A percentile compares a stretch with the other conserved stretches of the same genome.
phyloP scores from a whole-genome alignment of 305 asterid genomes.

The Ilex paraguariensis region DNA sequence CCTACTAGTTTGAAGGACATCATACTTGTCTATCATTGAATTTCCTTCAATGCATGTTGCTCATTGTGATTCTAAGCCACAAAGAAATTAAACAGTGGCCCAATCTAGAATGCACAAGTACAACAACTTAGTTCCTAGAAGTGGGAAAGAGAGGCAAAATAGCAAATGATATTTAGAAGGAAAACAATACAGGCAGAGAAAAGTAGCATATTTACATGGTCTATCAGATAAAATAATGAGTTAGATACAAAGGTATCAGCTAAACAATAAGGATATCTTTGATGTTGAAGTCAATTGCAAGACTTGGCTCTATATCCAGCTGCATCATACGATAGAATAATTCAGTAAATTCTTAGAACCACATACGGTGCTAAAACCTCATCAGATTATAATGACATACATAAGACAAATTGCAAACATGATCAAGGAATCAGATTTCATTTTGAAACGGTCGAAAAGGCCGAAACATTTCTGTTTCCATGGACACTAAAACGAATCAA shows the following conservation, averaged over 20 bases:
- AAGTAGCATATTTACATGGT: not conserved
- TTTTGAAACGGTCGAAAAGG: too few relatives aligned
- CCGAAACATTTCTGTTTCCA: too few relatives aligned
- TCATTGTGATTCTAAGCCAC: too few relatives aligned
- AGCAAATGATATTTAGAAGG: not conserved
- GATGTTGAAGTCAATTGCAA: constrained; percentile 78
- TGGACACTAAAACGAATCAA: too few relatives aligned
- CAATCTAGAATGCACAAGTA: too few relatives aligned
- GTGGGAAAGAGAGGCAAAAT: not conserved
- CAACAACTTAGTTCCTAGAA: not conserved
- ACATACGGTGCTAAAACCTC: not conserved
- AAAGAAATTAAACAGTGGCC: too few relatives aligned
- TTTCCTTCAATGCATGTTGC: too few relatives aligned
- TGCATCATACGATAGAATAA: constrained; percentile 37
- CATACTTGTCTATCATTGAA: too few relatives aligned
- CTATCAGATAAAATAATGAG: not conserved
- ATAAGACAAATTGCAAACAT: too few relatives aligned
- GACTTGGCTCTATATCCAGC: constrained; percentile 81
- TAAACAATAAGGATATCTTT: constrained; percentile 65
- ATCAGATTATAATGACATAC: too few relatives aligned
- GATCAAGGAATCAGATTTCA: too few relatives aligned
- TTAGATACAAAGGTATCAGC: not conserved
- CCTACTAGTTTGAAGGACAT: too few relatives aligned
- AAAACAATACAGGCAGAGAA: not conserved
- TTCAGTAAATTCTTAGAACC: constrained; percentile 2